phyloP scores from a whole-genome alignment of 2,329 filamentous ascomycete species.

The Botrytis pseudocinerea region DNA sequence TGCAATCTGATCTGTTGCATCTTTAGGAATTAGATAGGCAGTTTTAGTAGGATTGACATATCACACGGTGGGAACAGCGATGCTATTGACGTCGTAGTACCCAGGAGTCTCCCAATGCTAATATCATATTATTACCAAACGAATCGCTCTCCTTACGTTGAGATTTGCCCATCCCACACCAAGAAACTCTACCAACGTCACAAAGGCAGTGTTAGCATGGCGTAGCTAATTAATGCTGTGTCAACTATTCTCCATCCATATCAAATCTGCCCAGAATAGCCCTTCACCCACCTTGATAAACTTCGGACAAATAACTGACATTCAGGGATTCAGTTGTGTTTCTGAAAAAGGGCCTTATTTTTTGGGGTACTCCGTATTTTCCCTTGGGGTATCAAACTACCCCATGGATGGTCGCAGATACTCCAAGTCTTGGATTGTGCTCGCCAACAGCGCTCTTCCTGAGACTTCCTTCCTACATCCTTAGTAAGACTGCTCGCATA shows the following conservation, averaged over 20 bases:
- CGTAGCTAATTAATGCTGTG: not conserved
- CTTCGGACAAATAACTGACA: conserved; percentile 13
- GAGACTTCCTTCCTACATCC: not conserved
- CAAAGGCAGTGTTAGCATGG: not conserved
- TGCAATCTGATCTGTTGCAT: not conserved
- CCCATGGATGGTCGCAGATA: conserved; percentile 2
- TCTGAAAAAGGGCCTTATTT: conserved; percentile 12
- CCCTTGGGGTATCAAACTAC: conserved; percentile 12
- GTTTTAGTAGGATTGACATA: not conserved
- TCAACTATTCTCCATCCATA: not conserved
- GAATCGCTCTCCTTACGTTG: not conserved
- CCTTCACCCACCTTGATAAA: conserved; percentile 9
- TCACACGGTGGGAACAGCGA: not conserved
- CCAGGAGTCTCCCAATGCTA: not conserved
- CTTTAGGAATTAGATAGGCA: not conserved
- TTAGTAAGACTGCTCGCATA: not conserved
- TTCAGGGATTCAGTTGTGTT: not conserved
- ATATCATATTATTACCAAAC: not conserved
- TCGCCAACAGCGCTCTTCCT: conserved; percentile 4
- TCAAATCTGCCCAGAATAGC: not conserved
- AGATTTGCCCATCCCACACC: not conserved
- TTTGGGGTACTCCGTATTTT: conserved; percentile 20
- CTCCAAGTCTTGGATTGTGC: conserved; percentile 8
- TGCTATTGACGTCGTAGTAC: not conserved
- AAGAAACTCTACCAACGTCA: not conserved